A percentile compares a stretch with the other conserved stretches of the same genome.
Conservation (phyloP, 1,284 basidiomycete genomes). For the Ceratobasidium sp. region DNA sequence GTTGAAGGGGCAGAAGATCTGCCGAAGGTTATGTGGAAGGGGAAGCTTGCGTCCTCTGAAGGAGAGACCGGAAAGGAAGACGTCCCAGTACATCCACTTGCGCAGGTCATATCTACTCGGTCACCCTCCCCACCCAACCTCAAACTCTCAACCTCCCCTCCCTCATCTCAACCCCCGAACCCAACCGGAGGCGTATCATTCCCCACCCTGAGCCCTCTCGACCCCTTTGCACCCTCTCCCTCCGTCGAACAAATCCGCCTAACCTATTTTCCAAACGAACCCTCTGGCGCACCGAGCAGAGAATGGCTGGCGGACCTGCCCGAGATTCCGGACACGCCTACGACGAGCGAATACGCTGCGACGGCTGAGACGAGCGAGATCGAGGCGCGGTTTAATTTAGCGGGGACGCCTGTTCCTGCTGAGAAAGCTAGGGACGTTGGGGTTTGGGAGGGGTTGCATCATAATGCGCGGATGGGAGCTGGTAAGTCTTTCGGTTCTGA, state of each 20-base stretch:
- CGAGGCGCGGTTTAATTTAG: constrained; percentile 74
- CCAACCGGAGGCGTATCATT: constrained; percentile 16
- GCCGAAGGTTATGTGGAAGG: constrained; percentile 38
- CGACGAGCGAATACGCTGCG: constrained; percentile 2
- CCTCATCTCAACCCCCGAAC: not conserved
- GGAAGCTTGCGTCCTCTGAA: constrained; percentile 5
- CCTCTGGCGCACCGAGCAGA: constrained; percentile 71
- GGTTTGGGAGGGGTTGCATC: constrained; percentile 87
- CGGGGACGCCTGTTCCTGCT: constrained; percentile 70
- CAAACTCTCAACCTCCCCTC: constrained; percentile 18
- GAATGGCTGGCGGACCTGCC: constrained; percentile 70
- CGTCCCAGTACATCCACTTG: constrained; percentile 16
- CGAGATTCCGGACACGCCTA: constrained; percentile 40
- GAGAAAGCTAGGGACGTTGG: constrained; percentile 60
- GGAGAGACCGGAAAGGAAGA: too few relatives aligned
- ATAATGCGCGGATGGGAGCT: constrained; percentile 66
- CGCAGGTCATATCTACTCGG: constrained; percentile 28
- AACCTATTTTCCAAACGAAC: constrained; percentile 81
- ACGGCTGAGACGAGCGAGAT: not conserved
- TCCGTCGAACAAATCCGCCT: constrained; percentile 84
- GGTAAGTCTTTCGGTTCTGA: constrained; percentile 25
- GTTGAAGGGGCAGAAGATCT: constrained; percentile 54
- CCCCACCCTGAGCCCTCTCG: constrained; percentile 43
- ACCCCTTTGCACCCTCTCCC: constrained; percentile 67
- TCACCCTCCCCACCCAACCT: constrained; percentile 17